Evolutionary conservation across 148 eudicot genomes (phyloP), one percentile per base, ranked within the genome.

Genomic region (Drosera capensis): DNA sequence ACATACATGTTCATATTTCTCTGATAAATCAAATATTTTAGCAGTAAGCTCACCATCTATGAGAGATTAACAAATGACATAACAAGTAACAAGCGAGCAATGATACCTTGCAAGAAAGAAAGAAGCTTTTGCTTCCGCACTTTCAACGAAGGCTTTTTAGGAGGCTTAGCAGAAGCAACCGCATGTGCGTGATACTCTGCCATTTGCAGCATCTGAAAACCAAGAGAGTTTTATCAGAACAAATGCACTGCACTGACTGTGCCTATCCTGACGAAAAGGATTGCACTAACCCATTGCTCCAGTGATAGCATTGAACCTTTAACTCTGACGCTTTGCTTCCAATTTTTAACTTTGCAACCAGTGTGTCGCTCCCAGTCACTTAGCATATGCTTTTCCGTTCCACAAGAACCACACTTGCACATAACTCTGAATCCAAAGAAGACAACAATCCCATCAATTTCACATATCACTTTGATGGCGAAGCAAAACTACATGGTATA

Each of bases 341-440:
- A 81, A 43, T 74, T 72, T 71, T 74, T 81, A 53, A 65, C 53
- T 61, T 71, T 81, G 15, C 78, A 81, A 45, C 85, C 77, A 14
- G 92, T 81, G 57, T 81, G 92, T 45, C 71, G 73, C 69, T 81
- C 92, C 92, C 92, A 81, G 40, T 77, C 92, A 40, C 92, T 74
- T 36, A 81, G 77, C 48, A 71, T 72, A 70, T 66, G 73, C 59
- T 81, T 77, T 57, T 62, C 64, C 20, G 56, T 55, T 44, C 92
- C 85, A 59, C 92, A 81, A 43, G 49, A 62, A 49, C 85, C 85
- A 58, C 92, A 81, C 47, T 74, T 77, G 71, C 92, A 81, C 39
- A 71, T 70, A 48, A 81, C 81, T 58, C 92, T 81, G 50, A 34
- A 56, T 60, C 18, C 40, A 38, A 37, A 46, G 34, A 15, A 18